A percentile compares a stretch with the other conserved stretches of the same genome.
Evolutionary conservation across 2,329 filamentous ascomycete species (phyloP).

Genomic region (Penicillium fuscoglaucum): DNA sequence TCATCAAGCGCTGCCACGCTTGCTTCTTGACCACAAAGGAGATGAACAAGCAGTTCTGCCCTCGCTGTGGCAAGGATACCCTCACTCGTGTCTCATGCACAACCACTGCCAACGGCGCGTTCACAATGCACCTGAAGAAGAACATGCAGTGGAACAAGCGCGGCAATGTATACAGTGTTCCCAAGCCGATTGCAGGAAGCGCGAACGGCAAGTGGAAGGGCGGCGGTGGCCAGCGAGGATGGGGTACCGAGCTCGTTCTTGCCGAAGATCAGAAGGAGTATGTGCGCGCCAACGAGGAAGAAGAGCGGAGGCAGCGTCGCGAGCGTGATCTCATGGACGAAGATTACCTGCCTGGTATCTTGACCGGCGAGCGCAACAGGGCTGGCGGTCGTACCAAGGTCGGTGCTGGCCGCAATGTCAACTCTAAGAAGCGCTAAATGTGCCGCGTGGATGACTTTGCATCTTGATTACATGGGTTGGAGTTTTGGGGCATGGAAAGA

Average conservation of each 20-base stretch:
- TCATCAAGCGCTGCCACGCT: conserved; percentile 88
- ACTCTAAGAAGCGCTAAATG: conserved; percentile 63
- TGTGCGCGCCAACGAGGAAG: conserved; percentile 60
- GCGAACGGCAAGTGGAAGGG: conserved; percentile 71
- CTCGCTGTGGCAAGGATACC: conserved; percentile 82
- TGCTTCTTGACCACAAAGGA: conserved; percentile 85
- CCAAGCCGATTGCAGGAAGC: conserved; percentile 81
- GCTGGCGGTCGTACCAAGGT: conserved; percentile 70
- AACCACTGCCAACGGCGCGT: conserved; percentile 76
- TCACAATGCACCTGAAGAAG: conserved; percentile 83
- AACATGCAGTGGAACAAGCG: conserved; percentile 97
- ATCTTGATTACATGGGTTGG: conserved; percentile 28
- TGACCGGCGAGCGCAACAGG: conserved; percentile 74
- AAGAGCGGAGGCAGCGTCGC: conserved; percentile 59
- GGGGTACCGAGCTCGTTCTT: conserved; percentile 80
- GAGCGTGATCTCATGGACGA: conserved; percentile 90
- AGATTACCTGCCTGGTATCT: conserved; percentile 81
- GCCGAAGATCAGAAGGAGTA: conserved; percentile 98
- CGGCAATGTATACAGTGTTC: conserved; percentile 88
- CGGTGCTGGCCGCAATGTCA: conserved; percentile 83
- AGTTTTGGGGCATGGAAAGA: conserved; percentile 24
- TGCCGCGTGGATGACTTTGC: conserved; percentile 16
- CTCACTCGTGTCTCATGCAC: conserved; percentile 83
- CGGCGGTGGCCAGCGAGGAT: conserved; percentile 78
- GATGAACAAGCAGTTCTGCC: conserved; percentile 88